phyloP scores from a whole-genome alignment of 1,284 basidiomycete genomes.

The Trametes polyzona region DNA sequence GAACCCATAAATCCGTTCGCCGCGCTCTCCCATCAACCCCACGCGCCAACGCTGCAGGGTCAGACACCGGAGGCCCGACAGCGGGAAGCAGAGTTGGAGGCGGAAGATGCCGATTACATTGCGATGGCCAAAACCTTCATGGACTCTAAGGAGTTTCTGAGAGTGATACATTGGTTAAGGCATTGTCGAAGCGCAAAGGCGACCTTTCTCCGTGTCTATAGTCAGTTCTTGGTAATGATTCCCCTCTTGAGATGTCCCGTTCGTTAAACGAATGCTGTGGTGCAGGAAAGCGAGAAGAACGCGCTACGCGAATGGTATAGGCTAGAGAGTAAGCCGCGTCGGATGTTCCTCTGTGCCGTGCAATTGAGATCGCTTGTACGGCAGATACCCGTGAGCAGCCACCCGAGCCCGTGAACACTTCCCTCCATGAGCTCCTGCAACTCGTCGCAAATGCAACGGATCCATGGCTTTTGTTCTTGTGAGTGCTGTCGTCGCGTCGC shows the following conservation, averaged over 20 bases:
- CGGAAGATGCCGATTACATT: slow-evolving; percentile 69
- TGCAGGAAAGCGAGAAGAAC: slow-evolving; percentile 64
- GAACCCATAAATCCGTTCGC: slow-evolving; percentile 16
- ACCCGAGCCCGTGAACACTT: slow-evolving; percentile 68
- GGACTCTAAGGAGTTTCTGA: slow-evolving; percentile 79
- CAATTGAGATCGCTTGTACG: neutral
- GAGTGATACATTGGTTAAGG: slow-evolving; percentile 70
- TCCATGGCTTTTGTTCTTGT: slow-evolving; percentile 89
- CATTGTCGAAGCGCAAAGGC: slow-evolving; percentile 72
- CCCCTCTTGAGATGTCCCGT: slow-evolving; percentile 3
- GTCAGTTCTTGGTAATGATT: slow-evolving; percentile 79
- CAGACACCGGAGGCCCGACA: slow-evolving; percentile 25
- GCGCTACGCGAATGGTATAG: slow-evolving; percentile 75
- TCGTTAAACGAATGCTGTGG: slow-evolving; percentile 11
- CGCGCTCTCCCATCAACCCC: slow-evolving; percentile 26
- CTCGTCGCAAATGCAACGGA: slow-evolving; percentile 63
- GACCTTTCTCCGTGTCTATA: slow-evolving; percentile 80
- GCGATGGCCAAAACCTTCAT: slow-evolving; percentile 78
- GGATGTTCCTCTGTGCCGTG: neutral
- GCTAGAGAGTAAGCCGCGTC: slow-evolving; percentile 59
- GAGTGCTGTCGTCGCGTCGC: slow-evolving; percentile 34
- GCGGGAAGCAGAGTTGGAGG: slow-evolving; percentile 54
- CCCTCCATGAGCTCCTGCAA: slow-evolving; percentile 64
- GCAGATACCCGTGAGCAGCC: slow-evolving; percentile 77
- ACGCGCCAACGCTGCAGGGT: slow-evolving; percentile 29